phyloP scores from a whole-genome alignment of 1,284 basidiomycete species.

The Marasmius tenuissimus region DNA sequence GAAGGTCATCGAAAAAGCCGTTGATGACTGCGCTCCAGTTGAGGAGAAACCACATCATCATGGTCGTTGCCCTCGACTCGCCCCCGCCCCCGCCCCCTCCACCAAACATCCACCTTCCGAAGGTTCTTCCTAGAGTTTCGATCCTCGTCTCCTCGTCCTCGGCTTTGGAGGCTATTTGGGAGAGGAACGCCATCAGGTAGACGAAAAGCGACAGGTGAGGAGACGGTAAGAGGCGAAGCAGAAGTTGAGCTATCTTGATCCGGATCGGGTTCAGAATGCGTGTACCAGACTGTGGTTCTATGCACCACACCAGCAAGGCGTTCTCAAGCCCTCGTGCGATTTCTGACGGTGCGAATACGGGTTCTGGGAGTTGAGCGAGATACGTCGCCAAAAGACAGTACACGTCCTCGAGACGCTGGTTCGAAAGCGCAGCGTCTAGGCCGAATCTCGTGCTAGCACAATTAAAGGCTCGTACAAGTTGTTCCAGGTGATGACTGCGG shows the following conservation, averaged over 20 bases:
- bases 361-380: slow-evolving; percentile 53
- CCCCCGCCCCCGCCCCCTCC: not conserved
- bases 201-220: slow-evolving; percentile 63
- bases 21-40: slow-evolving; percentile 12
- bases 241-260: slow-evolving; percentile 48
- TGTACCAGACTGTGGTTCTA: slow-evolving; percentile 42
- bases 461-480: slow-evolving; percentile 34
- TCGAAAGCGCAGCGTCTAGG: slow-evolving; percentile 37
- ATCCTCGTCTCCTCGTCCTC: slow-evolving; percentile 28
- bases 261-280: slow-evolving; percentile 24
- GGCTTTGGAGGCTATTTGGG: slow-evolving; percentile 14
- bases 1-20: slow-evolving; percentile 11
- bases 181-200: slow-evolving; percentile 29
- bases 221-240: slow-evolving; percentile 62
- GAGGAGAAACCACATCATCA: slow-evolving; percentile 12
- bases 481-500: slow-evolving; percentile 19
- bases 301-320: slow-evolving; percentile 53
- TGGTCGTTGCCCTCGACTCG: not conserved
- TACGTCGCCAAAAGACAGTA: slow-evolving; percentile 61
- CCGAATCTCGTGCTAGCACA: slow-evolving; percentile 28
- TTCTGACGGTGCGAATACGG: slow-evolving; percentile 41
- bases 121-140: slow-evolving; percentile 33
- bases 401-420: slow-evolving; percentile 56
- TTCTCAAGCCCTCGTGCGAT: slow-evolving; percentile 31
- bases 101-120: slow-evolving; percentile 32